phyloP scores from a whole-genome alignment of 306 rosid genomes.

The Arachis hypogaea region DNA sequence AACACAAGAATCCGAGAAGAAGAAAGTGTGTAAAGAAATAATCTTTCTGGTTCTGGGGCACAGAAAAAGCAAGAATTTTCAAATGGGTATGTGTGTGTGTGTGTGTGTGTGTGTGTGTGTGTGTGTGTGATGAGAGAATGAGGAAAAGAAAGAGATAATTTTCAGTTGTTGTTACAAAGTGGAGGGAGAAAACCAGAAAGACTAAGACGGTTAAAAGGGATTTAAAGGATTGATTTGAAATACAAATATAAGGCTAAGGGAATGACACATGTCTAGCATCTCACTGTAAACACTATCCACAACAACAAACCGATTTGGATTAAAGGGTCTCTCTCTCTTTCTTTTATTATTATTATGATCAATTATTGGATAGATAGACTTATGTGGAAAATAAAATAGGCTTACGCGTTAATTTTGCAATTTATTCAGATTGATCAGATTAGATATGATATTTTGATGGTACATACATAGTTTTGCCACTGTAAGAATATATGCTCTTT shows the following conservation, averaged over 20 bases:
- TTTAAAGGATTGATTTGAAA: slow-evolving; percentile 44
- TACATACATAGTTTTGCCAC: neutral
- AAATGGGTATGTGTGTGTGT: neutral
- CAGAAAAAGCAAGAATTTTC: slow-evolving; percentile 25
- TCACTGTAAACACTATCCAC: slow-evolving; percentile 40
- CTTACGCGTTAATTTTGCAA: neutral
- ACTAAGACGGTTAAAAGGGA: neutral
- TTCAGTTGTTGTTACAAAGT: slow-evolving; percentile 34
- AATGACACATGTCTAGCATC: slow-evolving; percentile 65
- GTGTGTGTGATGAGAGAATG: neutral
- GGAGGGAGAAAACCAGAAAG: slow-evolving; percentile 33
- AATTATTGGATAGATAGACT: neutral
- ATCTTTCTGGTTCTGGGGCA: neutral
- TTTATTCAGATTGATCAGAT: no score
- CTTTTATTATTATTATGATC: neutral
- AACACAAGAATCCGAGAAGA: neutral
- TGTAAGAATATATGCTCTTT: slow-evolving; percentile 5
- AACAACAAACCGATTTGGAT: neutral
- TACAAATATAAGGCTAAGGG: slow-evolving; percentile 56
- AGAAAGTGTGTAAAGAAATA: neutral
- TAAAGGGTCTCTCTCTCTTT: no score
- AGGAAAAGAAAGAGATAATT: neutral
- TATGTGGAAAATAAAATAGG: neutral
- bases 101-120: neutral
- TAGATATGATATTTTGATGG: neutral